phyloP scores from a whole-genome alignment of 2,329 filamentous ascomycete genomes.

The Botrytis porri region DNA sequence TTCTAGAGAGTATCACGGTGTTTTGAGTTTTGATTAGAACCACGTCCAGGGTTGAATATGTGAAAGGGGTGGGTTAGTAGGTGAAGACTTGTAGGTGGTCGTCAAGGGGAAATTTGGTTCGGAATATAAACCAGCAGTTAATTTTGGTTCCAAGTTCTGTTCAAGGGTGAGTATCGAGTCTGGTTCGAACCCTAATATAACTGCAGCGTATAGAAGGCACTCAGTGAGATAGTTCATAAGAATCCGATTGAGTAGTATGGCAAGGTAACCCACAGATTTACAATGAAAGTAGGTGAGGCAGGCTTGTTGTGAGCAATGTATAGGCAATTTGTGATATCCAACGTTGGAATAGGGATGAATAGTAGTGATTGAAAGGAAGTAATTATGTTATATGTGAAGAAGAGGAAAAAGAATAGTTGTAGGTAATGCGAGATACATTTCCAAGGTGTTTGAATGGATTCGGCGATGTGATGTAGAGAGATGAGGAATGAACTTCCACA shows the following conservation, averaged over 20 bases:
- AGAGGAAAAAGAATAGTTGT: neutral
- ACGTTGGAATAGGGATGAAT: neutral
- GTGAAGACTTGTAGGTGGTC: neutral
- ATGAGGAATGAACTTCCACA: neutral
- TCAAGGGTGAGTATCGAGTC: slow-evolving; percentile 7
- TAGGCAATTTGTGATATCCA: neutral
- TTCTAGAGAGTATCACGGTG: neutral
- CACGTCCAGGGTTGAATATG: neutral
- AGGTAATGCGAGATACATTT: slow-evolving; percentile 9
- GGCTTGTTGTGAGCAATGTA: neutral
- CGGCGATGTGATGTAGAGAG: neutral
- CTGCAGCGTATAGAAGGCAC: slow-evolving; percentile 5
- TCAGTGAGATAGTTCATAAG: slow-evolving; percentile 5
- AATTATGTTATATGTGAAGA: neutral
- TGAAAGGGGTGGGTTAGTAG: neutral
- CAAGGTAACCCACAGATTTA: neutral
- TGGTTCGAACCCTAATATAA: neutral
- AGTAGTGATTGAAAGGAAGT: neutral
- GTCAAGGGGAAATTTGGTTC: neutral
- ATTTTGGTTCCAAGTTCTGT: neutral
- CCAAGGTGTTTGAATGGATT: neutral
- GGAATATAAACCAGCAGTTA: neutral
- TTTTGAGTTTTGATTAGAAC: too few species aligned
- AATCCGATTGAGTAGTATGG: neutral
- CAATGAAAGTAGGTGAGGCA: neutral